Conservation (phyloP, 2,329 filamentous ascomycete genomes). For the Pyrenochaeta sp. region DNA sequence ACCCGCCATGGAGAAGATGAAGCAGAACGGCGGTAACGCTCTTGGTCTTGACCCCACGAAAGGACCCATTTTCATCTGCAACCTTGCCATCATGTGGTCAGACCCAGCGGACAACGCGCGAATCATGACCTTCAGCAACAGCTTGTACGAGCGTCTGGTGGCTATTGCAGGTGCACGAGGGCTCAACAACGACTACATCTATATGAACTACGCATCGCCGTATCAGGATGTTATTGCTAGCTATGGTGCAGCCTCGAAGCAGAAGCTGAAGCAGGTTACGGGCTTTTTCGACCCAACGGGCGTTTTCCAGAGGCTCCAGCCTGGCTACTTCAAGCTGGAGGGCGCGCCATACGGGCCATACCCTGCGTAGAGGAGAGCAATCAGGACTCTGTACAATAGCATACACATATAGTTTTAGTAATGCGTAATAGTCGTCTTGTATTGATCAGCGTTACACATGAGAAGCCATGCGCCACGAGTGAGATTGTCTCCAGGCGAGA, state of each 20-base stretch:
- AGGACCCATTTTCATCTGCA: conserved; percentile 32
- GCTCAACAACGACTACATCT: conserved; percentile 40
- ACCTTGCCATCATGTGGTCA: conserved; percentile 32
- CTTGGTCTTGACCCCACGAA: conserved; percentile 31
- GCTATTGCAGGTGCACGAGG: conserved; percentile 18
- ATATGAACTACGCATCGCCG: conserved; percentile 58
- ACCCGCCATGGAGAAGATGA: conserved; percentile 30
- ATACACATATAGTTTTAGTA: too few species aligned
- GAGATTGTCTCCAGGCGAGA: too few species aligned
- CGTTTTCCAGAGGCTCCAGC: conserved; percentile 28
- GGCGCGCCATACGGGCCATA: conserved; percentile 25
- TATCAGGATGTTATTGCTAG: conserved; percentile 52
- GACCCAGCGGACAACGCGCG: conserved; percentile 27
- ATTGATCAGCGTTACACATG: too few species aligned
- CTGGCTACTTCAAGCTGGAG: conserved; percentile 31
- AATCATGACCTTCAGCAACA: conserved; percentile 29
- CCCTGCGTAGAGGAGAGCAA: not conserved
- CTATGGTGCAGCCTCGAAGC: conserved; percentile 51
- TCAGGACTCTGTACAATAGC: not conserved
- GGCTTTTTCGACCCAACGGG: conserved; percentile 22
- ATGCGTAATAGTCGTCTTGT: too few species aligned
- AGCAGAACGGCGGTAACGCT: conserved; percentile 39
- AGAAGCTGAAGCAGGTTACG: conserved; percentile 24
- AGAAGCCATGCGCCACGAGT: too few species aligned
- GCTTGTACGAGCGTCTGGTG: conserved; percentile 18